phyloP scores from a whole-genome alignment of 257 asterid genomes.

The Forsythia suspensa region DNA sequence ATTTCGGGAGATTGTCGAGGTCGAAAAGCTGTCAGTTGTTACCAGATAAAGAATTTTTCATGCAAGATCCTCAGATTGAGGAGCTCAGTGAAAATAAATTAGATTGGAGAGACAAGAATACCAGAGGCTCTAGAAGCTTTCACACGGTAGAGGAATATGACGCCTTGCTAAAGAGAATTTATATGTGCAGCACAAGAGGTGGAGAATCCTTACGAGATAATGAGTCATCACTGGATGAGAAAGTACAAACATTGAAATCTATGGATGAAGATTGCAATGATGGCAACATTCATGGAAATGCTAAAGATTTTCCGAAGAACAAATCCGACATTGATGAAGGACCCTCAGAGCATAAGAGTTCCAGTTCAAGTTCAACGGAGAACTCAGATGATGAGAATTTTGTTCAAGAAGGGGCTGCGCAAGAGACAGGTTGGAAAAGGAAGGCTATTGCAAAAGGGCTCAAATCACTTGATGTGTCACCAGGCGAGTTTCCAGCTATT shows the following conservation, averaged over 20 bases:
- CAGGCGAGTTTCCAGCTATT: slow-evolving; percentile 31
- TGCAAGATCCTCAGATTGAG: not conserved
- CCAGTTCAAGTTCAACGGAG: not conserved
- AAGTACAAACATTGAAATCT: not conserved
- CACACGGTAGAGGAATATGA: slow-evolving; percentile 61
- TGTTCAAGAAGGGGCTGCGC: not conserved
- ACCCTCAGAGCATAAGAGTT: not conserved
- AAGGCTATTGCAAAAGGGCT: slow-evolving; percentile 37
- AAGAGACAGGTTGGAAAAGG: slow-evolving; percentile 46
- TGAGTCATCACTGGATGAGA: not conserved
- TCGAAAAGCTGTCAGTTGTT: slow-evolving; percentile 38
- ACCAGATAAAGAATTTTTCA: slow-evolving; percentile 10
- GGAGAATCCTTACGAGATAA: slow-evolving; percentile 12
- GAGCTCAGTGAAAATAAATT: slow-evolving; percentile 16
- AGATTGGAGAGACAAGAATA: slow-evolving; percentile 24
- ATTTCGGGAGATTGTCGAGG: slow-evolving; percentile 22
- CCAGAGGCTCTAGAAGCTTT: slow-evolving; percentile 49
- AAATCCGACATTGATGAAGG: not conserved
- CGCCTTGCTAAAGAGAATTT: slow-evolving; percentile 42
- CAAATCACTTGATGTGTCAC: slow-evolving; percentile 34
- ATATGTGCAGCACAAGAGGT: slow-evolving; percentile 10
- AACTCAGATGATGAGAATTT: not conserved
- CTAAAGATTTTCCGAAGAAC: not conserved
- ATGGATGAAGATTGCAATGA: slow-evolving; percentile 2
- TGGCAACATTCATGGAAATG: not conserved